phyloP scores from a whole-genome alignment of 306 rosid genomes.

The Cicer pinnatifidum region DNA sequence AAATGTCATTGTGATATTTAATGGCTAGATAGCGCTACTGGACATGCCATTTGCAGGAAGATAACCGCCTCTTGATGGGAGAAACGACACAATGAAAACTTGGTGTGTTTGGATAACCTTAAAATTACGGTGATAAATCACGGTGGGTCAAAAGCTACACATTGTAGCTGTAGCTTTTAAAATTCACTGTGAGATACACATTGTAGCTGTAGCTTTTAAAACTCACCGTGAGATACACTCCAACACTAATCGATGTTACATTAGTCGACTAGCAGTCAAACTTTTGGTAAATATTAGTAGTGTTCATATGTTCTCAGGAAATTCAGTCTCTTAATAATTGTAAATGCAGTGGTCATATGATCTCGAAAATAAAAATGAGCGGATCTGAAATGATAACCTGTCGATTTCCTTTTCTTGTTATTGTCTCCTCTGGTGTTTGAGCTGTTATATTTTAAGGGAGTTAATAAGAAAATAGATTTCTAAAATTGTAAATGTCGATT shows the following conservation, averaged over 20 bases:
- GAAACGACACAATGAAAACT: constrained; percentile 39
- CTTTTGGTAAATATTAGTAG: constrained; percentile 19
- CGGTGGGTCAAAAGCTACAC: too few species aligned
- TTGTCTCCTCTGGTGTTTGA: neutral
- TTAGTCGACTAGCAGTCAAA: constrained; percentile 15
- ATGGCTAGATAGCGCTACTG: constrained; percentile 39
- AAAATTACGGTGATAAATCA: too few species aligned
- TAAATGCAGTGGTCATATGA: neutral
- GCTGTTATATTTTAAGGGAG: neutral
- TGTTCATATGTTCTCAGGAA: neutral
- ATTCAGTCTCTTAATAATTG: constrained; percentile 9
- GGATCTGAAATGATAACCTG: constrained; percentile 9
- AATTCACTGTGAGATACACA: too few species aligned
- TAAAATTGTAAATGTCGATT: too few species aligned
- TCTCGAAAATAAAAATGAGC: constrained; percentile 29
- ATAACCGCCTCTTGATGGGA: constrained; percentile 33
- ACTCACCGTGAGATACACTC: too few species aligned
- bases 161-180: too few species aligned
- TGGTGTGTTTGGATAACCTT: too few species aligned
- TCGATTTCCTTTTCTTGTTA: constrained; percentile 2
- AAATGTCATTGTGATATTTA: constrained; percentile 37
- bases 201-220: too few species aligned
- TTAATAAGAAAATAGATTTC: too few species aligned
- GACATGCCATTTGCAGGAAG: constrained; percentile 55
- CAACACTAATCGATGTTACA: neutral